phyloP scores from a whole-genome alignment of 73 alveolate species.

The Symbiodinium pilosum region DNA sequence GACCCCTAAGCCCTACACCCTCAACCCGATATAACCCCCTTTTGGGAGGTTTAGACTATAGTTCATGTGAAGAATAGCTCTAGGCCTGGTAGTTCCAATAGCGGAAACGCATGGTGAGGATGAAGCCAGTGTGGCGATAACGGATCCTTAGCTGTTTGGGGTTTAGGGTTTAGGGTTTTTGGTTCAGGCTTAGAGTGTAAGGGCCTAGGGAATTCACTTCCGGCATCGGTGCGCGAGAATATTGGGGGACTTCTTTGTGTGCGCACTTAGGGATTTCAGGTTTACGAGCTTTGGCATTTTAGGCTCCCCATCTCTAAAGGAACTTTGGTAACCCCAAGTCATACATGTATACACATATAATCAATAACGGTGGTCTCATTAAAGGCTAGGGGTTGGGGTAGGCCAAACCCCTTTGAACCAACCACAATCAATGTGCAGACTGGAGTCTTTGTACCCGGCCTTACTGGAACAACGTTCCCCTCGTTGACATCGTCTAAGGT shows the following conservation, averaged over 20 bases:
- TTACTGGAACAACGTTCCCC: conserved; percentile 56
- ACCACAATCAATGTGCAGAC: too few relatives aligned
- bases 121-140: conserved; percentile 90
- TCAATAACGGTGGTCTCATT: not conserved
- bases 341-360: not conserved
- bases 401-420: too few relatives aligned
- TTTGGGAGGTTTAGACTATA: too few relatives aligned
- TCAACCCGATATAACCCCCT: too few relatives aligned
- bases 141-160: not conserved
- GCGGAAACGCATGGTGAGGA: conserved; percentile 81
- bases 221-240: too few relatives aligned
- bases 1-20: too few relatives aligned
- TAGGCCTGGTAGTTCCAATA: not conserved
- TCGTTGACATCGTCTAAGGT: conserved; percentile 51
- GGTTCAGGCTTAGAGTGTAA: not conserved
- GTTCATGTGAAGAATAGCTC: too few relatives aligned
- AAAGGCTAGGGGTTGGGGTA: too few relatives aligned
- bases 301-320: too few relatives aligned
- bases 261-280: not conserved
- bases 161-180: not conserved
- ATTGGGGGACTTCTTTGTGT: too few relatives aligned
- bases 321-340: not conserved
- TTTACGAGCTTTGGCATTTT: not conserved
- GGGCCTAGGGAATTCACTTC: too few relatives aligned
- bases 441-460: conserved; percentile 26